Evolutionary conservation across 768 basidiomycete species (phyloP).

Genomic region (Leccinum pellstonianum): DNA sequence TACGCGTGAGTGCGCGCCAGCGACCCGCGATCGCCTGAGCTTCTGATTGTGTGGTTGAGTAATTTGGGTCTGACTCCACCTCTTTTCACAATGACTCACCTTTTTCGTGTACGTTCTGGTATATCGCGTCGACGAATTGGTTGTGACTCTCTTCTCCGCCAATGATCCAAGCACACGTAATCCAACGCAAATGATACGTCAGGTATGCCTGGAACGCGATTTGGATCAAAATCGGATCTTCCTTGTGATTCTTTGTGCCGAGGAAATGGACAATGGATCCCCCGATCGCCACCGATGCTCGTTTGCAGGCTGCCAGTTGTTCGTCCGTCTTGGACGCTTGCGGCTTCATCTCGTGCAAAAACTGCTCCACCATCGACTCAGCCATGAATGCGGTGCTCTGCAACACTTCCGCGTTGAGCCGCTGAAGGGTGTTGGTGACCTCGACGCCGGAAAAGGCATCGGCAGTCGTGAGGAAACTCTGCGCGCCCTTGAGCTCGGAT

Average conservation of each 20-base stretch:
- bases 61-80: neutral
- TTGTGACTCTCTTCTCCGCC: conserved; percentile 26
- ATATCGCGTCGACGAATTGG: conserved; percentile 29
- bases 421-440: conserved; percentile 34
- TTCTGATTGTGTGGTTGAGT: conserved; percentile 30
- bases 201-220: conserved; percentile 36
- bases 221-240: conserved; percentile 37
- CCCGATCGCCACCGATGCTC: conserved; percentile 23
- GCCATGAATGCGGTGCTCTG: conserved; percentile 49
- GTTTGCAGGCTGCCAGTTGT: conserved; percentile 25
- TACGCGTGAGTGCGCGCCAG: conserved; percentile 44
- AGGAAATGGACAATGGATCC: conserved; percentile 27
- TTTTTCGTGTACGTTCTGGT: conserved; percentile 34
- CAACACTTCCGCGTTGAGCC: conserved; percentile 47
- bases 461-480: conserved; percentile 44
- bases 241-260: conserved; percentile 28
- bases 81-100: conserved; percentile 27
- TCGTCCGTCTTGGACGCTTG: conserved; percentile 18
- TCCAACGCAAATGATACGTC: conserved; percentile 28
- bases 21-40: conserved; percentile 44
- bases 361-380: conserved; percentile 45
- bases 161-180: conserved; percentile 30
- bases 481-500: conserved; percentile 44
- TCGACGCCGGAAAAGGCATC: conserved; percentile 25
- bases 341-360: conserved; percentile 25